Base-by-base conservation (phyloP, 176 grass and related monocot species). In the Triticum timopheevii region DNA sequence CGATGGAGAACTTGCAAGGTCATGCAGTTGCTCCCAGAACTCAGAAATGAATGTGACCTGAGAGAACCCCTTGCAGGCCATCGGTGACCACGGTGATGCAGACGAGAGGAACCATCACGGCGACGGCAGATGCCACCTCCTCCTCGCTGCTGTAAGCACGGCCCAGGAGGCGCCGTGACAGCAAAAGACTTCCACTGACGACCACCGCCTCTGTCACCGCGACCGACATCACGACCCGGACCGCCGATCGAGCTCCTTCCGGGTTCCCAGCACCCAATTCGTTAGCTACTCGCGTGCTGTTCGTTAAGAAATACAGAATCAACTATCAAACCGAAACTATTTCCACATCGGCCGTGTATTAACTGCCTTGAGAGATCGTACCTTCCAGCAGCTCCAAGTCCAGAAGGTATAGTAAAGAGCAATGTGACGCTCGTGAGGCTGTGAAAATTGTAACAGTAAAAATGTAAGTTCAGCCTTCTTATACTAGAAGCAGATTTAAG, bases 211-310 rank as follows among this genome's bases (percentile, higher is more conserved):
- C 92, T 11, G 59, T 71, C 52, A 87, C 86, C 11, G 93, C 86
- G 25, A 95, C 69, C 54, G 83, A 90, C 84, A 95, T 90, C 64
- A 90, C 91, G 2, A 98, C 86, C 52, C 73, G 79, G 8, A 95
- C 91, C 7, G 86, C 90, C 24, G 78, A 85, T 59, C 82, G 90
- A 84, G 96, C 96, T 85, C 93, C 77, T 80, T 92, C 88, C 33
- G 91, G 93, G 76, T 95, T 98, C 78, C 91, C 88, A 50, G 96
- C 93, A 34, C 96, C 96, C 75, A 98, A 79, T 86, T 94, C 96
- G 5, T 98, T 98, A 66, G 96, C 92, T 45, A 98, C 96, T 71
- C 96, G 82, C 6, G 96, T 98, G 81, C 96, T 98, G 47, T 39
- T 86, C 39, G 82, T 61, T 71, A 9, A 12, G 2, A 56, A 23